phyloP scores from a whole-genome alignment of 805 yeast genomes.

The Sporopachydermia quercuum region DNA sequence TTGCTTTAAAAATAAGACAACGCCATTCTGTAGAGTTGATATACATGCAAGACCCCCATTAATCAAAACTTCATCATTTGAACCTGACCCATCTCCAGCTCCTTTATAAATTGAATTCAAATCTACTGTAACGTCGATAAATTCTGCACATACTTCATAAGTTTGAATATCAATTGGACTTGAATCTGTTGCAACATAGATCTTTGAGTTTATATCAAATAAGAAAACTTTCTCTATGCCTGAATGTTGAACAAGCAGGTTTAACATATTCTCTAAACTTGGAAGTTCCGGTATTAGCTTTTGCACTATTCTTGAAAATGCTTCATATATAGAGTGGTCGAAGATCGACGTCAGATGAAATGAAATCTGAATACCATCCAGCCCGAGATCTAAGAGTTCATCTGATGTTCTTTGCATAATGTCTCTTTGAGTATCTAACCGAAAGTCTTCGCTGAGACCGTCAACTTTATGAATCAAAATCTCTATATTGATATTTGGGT shows the following conservation, averaged over 20 bases:
- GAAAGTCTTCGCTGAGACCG: slow-evolving; percentile 85
- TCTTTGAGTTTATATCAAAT: slow-evolving; percentile 83
- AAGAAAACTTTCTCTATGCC: slow-evolving; percentile 86
- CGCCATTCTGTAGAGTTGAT: slow-evolving; percentile 68
- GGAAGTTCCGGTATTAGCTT: slow-evolving; percentile 83
- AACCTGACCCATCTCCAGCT: slow-evolving; percentile 15
- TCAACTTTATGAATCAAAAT: slow-evolving; percentile 92
- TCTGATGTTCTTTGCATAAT: slow-evolving; percentile 94
- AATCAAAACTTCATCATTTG: neutral
- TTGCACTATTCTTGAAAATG: slow-evolving; percentile 85
- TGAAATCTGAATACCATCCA: slow-evolving; percentile 82
- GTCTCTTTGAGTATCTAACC: slow-evolving; percentile 90
- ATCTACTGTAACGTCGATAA: slow-evolving; percentile 87
- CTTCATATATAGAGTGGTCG: slow-evolving; percentile 92
- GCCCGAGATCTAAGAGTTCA: slow-evolving; percentile 75
- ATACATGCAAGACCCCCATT: slow-evolving; percentile 26
- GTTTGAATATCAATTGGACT: slow-evolving; percentile 92
- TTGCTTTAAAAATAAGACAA: slow-evolving; percentile 70
- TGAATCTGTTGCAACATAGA: slow-evolving; percentile 91
- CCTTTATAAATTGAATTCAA: slow-evolving; percentile 48
- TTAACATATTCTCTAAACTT: slow-evolving; percentile 74
- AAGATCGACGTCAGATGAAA: slow-evolving; percentile 88
- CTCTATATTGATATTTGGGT: slow-evolving; percentile 78
- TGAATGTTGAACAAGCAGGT: slow-evolving; percentile 75
- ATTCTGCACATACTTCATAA: slow-evolving; percentile 94